Evolutionary conservation across 73 alveolate genomes (phyloP).

Genomic region (Tetrahymena thermophila): DNA sequence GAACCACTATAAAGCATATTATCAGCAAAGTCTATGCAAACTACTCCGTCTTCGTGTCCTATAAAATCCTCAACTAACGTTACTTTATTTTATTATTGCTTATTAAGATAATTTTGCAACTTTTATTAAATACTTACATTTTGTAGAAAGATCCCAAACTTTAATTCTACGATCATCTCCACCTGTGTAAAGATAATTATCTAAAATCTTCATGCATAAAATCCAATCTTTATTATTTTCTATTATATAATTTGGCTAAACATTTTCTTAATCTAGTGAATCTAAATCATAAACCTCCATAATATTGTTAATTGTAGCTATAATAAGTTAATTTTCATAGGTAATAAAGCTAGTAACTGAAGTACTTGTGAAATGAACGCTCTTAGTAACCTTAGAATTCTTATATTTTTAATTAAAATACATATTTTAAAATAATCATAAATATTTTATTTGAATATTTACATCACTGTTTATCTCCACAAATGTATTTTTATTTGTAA

Average conservation of each 20-base stretch:
- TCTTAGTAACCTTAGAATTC: background rate
- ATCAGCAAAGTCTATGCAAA: conserved; percentile 65
- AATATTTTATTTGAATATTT: background rate
- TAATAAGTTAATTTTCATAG: background rate
- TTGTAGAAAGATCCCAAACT: conserved; percentile 42
- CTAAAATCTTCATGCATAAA: conserved; percentile 49
- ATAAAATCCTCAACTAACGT: conserved; percentile 52
- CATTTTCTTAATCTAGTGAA: background rate
- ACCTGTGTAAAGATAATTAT: conserved; percentile 48
- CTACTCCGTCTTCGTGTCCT: conserved; percentile 77
- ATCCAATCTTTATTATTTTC: conserved; percentile 49
- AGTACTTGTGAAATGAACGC: background rate
- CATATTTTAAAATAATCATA: background rate
- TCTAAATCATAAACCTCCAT: background rate
- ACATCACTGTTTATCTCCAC: background rate
- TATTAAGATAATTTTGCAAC: background rate
- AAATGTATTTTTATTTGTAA: background rate
- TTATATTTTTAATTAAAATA: background rate
- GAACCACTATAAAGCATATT: conserved; percentile 64
- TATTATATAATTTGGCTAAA: background rate
- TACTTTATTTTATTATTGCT: conserved; percentile 21
- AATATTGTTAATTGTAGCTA: background rate
- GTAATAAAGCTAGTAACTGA: background rate
- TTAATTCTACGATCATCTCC: conserved; percentile 67
- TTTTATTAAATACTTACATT: background rate